A percentile compares a stretch with the other conserved stretches of the same genome.
These are phyloP conservation scores for Brasilioporus rufonigricans DNA, from an alignment of 768 basidiomycete species.

Conservation along the genomic window DNA sequence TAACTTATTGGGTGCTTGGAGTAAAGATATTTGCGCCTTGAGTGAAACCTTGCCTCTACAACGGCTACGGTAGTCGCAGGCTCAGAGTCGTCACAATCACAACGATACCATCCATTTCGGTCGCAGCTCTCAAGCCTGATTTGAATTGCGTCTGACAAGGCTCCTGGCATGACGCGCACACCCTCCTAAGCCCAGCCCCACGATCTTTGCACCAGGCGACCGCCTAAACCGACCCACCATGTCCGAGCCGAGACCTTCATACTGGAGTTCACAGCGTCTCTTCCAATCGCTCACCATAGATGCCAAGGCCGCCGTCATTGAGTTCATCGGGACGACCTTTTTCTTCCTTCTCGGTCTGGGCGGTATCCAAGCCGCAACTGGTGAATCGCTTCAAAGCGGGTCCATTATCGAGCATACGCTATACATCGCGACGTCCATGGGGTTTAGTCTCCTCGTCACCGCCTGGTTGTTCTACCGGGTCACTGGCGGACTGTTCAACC, in stretches of 20 bases:
- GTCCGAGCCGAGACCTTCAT: slow-evolving; percentile 7
- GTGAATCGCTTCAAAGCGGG: slow-evolving; percentile 32
- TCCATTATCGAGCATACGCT: slow-evolving; percentile 42
- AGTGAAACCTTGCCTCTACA: too few species aligned
- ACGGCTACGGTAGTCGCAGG: not conserved
- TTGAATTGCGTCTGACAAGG: not conserved
- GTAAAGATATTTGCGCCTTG: too few species aligned
- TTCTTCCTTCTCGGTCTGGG: slow-evolving; percentile 68
- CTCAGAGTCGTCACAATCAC: not conserved
- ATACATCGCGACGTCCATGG: slow-evolving; percentile 61
- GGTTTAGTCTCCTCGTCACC: slow-evolving; percentile 57
- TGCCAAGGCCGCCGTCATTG: slow-evolving; percentile 48
- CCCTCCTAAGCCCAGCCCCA: not conserved
- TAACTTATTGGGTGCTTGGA: too few species aligned
- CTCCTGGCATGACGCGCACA: not conserved
- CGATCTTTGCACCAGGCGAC: not conserved
- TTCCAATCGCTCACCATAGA: slow-evolving; percentile 38
- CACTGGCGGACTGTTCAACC: slow-evolving; percentile 67
- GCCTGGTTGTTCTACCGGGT: slow-evolving; percentile 68
- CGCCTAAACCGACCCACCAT: slow-evolving; percentile 5
- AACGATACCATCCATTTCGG: too few species aligned
- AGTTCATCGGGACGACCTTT: slow-evolving; percentile 57
- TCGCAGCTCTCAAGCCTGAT: not conserved
- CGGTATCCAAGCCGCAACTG: slow-evolving; percentile 55
- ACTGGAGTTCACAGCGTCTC: slow-evolving; percentile 27